Conservation (phyloP, 1,284 basidiomycete genomes). For the Ustilago loliicola region DNA sequence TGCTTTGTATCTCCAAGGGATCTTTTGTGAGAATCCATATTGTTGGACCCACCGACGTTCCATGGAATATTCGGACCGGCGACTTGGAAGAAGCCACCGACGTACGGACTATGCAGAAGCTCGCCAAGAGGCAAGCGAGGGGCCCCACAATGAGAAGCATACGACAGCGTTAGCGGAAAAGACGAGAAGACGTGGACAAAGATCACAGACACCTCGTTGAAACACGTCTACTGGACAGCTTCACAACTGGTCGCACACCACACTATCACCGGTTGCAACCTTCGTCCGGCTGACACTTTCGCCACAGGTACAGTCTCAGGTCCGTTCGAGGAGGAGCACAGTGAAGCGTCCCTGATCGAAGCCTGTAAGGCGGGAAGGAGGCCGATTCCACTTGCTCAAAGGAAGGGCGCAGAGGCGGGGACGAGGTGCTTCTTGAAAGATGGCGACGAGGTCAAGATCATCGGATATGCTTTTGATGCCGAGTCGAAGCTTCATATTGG, state of each 20-base stretch:
- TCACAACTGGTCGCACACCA: constrained; percentile 46
- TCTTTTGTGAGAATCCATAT: neutral
- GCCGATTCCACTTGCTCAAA: constrained; percentile 9
- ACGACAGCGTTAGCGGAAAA: too few relatives aligned
- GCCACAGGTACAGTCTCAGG: constrained; percentile 39
- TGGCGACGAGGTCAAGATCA: constrained; percentile 17
- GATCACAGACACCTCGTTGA: constrained; percentile 25
- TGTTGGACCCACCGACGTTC: neutral
- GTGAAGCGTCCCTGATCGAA: constrained; percentile 26
- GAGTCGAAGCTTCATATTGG: constrained; percentile 22
- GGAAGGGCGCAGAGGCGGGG: constrained; percentile 4
- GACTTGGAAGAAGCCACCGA: neutral
- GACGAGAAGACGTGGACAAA: constrained; percentile 16
- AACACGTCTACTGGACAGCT: constrained; percentile 40
- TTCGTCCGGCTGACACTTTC: constrained; percentile 29
- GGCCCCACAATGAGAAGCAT: neutral
- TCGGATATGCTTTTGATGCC: constrained; percentile 10
- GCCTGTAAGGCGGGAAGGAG: constrained; percentile 20
- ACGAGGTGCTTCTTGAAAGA: constrained; percentile 15
- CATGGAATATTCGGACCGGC: constrained; percentile 1
- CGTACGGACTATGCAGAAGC: neutral
- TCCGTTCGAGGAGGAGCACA: constrained; percentile 16
- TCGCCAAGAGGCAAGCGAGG: constrained; percentile 5
- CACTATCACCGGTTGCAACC: constrained; percentile 28
- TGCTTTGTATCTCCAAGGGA: neutral